These are phyloP conservation scores for Zygosaccharomyces sapae DNA, from an alignment of 1,139 yeast species.

Conservation along the genomic window DNA sequence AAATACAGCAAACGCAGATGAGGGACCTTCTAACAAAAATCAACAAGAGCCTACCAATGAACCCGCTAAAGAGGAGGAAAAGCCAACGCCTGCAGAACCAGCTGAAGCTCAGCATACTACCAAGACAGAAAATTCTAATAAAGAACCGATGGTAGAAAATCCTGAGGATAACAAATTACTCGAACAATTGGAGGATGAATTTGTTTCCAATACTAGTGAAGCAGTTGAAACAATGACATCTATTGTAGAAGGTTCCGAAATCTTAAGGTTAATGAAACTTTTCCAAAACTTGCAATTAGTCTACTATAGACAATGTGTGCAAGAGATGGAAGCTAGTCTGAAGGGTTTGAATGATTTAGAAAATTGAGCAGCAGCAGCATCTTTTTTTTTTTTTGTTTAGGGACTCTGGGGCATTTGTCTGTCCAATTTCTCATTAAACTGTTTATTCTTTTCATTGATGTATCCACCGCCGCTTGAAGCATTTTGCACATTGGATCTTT, in stretches of 20 bases:
- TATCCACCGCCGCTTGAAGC: constrained; percentile 17
- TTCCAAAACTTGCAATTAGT: constrained; percentile 65
- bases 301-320: constrained; percentile 54
- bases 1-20: constrained; percentile 24
- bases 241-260: constrained; percentile 62
- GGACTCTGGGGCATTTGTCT: constrained; percentile 6
- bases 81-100: constrained; percentile 1
- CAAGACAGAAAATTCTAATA: constrained; percentile 6
- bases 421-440: constrained; percentile 69
- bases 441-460: constrained; percentile 71
- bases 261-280: constrained; percentile 58
- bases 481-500: constrained; percentile 8
- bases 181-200: constrained; percentile 69
- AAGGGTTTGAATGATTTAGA: constrained; percentile 41
- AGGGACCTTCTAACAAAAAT: background rate
- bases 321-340: constrained; percentile 42
- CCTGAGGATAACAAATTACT: constrained; percentile 35
- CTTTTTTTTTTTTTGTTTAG: background rate
- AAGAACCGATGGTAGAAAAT: constrained; percentile 13
- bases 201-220: constrained; percentile 67
- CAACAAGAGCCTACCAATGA: constrained; percentile 2
- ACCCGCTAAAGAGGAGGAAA: constrained; percentile 2
- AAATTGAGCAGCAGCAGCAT: constrained; percentile 4
- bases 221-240: constrained; percentile 74
- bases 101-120: constrained; percentile 2